phyloP scores from a whole-genome alignment of 768 basidiomycete genomes.

The Mycena galericulata region DNA sequence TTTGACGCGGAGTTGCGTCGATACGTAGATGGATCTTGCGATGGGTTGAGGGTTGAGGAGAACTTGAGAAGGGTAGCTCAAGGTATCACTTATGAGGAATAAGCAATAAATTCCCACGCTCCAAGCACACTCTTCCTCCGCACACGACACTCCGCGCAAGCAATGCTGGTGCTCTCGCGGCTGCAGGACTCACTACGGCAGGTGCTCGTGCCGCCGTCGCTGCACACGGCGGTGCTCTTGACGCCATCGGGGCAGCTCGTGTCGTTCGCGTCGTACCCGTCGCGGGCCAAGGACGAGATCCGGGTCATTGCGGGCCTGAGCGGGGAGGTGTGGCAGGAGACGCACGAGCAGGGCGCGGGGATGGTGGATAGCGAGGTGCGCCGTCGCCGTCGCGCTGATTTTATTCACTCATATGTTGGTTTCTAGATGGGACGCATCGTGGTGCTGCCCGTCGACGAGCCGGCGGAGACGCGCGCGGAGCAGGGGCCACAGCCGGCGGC shows the following conservation, averaged over 20 bases:
- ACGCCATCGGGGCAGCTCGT: constrained; percentile 83
- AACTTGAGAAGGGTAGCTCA: too few relatives aligned
- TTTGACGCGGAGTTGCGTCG: too few relatives aligned
- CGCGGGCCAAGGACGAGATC: constrained; percentile 76
- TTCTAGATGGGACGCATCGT: constrained; percentile 76
- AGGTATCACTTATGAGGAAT: too few relatives aligned
- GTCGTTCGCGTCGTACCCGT: constrained; percentile 68
- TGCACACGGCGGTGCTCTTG: constrained; percentile 80
- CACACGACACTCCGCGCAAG: neutral
- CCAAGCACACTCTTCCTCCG: too few relatives aligned
- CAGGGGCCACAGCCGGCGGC: constrained; percentile 40
- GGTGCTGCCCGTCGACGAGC: constrained; percentile 72
- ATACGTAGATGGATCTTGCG: too few relatives aligned
- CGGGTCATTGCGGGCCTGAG: constrained; percentile 79
- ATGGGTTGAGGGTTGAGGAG: too few relatives aligned
- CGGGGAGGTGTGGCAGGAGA: constrained; percentile 85
- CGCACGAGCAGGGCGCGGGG: constrained; percentile 69
- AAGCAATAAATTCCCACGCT: too few relatives aligned
- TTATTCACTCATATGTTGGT: neutral
- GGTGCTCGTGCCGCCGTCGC: constrained; percentile 65
- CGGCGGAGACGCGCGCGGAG: constrained; percentile 30
- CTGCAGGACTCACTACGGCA: constrained; percentile 75
- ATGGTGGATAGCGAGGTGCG: constrained; percentile 86
- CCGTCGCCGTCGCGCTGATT: constrained; percentile 1
- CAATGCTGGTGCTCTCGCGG: constrained; percentile 81